Evolutionary conservation across 495 filamentous ascomycete genomes (phyloP), one percentile per base, ranked within the genome.

Genomic region (Talaromyces stipitatus): DNA sequence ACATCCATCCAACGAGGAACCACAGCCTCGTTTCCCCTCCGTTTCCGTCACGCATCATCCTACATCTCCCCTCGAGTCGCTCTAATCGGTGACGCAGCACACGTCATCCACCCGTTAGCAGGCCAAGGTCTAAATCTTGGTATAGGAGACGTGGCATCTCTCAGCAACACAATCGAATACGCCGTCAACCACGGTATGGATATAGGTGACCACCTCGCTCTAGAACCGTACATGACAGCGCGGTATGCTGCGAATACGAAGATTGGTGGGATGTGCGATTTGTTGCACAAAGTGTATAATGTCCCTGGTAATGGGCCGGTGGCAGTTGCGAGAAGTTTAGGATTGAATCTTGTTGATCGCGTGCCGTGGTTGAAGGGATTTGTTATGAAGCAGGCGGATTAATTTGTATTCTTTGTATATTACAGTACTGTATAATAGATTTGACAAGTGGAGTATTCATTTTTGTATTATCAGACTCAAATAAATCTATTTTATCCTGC

Each of bases 111-210:
- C 67, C 94, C 94, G 0, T 82, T 98, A 24, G 94, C 91, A 1
- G 94, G 94, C 4, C 94, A 97, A 67, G 94, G 94, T 1, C 80
- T 98, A 14, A 98, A 98, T 65, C 90, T 95, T 62, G 94, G 94
- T 3, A 83, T 96, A 55, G 90, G 82, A 16, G 94, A 98, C 66
- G 86, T 92, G 1, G 82, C 89, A 53, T 84, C 85, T 36, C 79
- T 98, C 6, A 83, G 82, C 8, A 74, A 74, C 43, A 85, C 84
- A 0, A 85, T 98, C 53, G 81, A 86, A 60, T 85, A 86, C 57
- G 90, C 90, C 4, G 85, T 95, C 22, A 72, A 72, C 45, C 85
- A 92, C 64, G 94, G 95, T 0, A 85, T 88, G 76, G 94, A 98
- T 69, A 83, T 97, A 27, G 90, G 90, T 27, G 78, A 78, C 38